A percentile compares a stretch with the other conserved stretches of the same genome.
Conservation (phyloP, 2,329 filamentous ascomycete species). For the Zasmidium cellare region DNA sequence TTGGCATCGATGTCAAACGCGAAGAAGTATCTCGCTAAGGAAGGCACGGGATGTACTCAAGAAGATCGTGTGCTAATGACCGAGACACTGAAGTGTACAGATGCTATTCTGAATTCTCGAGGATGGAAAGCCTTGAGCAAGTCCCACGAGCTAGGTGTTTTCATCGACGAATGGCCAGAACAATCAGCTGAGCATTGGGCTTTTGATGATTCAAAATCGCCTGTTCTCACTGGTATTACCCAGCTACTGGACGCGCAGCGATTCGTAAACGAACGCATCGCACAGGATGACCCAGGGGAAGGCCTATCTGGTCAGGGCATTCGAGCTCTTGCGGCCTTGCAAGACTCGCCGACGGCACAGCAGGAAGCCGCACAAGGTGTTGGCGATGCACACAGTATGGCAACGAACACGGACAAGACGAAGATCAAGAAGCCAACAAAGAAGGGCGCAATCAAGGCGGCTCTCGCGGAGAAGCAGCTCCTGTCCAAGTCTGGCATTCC, state of each 20-base stretch:
- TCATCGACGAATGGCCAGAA: constrained; percentile 66
- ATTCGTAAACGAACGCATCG: constrained; percentile 47
- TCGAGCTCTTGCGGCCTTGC: constrained; percentile 21
- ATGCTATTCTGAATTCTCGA: constrained; percentile 57
- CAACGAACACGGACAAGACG: not conserved
- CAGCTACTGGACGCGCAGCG: constrained; percentile 58
- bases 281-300: constrained; percentile 29
- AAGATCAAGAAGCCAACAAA: constrained; percentile 6
- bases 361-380: not conserved
- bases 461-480: constrained; percentile 35
- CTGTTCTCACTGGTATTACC: constrained; percentile 58
- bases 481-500: constrained; percentile 23
- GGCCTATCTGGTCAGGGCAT: constrained; percentile 35
- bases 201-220: constrained; percentile 49
- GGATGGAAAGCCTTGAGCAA: constrained; percentile 67
- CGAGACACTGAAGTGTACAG: constrained; percentile 66
- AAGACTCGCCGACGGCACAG: not conserved
- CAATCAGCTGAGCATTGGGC: constrained; percentile 66
- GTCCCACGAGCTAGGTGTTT: constrained; percentile 77
- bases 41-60: constrained; percentile 57
- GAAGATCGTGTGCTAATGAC: constrained; percentile 63
- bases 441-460: constrained; percentile 29
- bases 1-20: constrained; percentile 64
- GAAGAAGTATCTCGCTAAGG: constrained; percentile 65
- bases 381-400: not conserved